Evolutionary conservation across 2,329 filamentous ascomycete genomes (phyloP).

Genomic region (Xylogone sp.): DNA sequence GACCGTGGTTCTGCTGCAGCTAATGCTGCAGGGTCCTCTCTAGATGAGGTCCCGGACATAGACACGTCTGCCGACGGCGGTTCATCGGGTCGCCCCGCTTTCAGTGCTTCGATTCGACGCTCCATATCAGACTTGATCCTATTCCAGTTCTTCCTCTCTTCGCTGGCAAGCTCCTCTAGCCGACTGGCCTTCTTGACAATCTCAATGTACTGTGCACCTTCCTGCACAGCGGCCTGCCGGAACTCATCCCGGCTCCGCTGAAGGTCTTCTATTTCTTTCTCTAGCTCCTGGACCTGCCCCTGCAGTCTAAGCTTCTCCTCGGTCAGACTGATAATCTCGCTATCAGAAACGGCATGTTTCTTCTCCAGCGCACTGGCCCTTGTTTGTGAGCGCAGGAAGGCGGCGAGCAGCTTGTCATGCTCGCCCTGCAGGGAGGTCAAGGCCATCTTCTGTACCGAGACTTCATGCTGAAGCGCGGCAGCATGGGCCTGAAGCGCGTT

Average conservation of each 20-base stretch:
- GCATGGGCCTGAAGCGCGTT: constrained; percentile 24
- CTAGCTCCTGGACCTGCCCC: constrained; percentile 41
- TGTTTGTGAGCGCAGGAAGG: constrained; percentile 44
- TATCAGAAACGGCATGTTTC: constrained; percentile 45
- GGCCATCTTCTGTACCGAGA: constrained; percentile 48
- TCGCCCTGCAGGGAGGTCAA: constrained; percentile 50
- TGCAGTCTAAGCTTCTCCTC: constrained; percentile 46
- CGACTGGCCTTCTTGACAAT: constrained; percentile 28
- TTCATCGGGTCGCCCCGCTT: background rate
- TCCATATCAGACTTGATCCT: constrained; percentile 23
- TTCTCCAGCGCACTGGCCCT: constrained; percentile 46
- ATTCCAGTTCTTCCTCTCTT: constrained; percentile 25
- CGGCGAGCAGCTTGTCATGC: constrained; percentile 47
- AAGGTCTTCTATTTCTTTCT: constrained; percentile 44
- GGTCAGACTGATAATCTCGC: constrained; percentile 46
- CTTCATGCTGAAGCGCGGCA: constrained; percentile 45
- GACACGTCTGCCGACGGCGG: background rate
- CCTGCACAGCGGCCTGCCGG: constrained; percentile 26
- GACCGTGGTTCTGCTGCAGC: background rate
- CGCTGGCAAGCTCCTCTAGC: constrained; percentile 22
- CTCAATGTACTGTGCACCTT: constrained; percentile 28
- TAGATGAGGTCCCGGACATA: background rate
- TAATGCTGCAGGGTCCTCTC: background rate
- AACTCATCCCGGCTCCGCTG: constrained; percentile 43
- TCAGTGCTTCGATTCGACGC: constrained; percentile 19